phyloP scores from a whole-genome alignment of 192 early-diverging fungal genomes.

The Coemansia sp. region DNA sequence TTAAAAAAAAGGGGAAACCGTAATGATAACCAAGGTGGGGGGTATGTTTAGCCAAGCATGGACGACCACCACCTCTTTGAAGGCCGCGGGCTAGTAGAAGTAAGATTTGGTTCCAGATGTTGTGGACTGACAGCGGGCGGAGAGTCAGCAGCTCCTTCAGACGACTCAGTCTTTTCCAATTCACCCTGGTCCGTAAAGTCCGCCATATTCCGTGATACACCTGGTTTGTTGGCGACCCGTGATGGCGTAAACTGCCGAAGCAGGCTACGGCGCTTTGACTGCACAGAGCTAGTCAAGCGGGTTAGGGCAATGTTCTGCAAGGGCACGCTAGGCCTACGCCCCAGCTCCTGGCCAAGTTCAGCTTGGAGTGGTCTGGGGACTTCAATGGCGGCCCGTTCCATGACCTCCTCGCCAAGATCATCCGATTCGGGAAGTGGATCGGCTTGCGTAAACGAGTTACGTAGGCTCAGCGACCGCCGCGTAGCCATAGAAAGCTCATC shows the following conservation, averaged over 20 bases:
- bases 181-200: background rate
- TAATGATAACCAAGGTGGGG: background rate
- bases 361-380: background rate
- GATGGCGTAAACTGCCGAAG: constrained; percentile 29
- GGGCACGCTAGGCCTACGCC: background rate
- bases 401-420: background rate
- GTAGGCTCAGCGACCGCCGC: constrained; percentile 36
- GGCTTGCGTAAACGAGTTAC: constrained; percentile 25
- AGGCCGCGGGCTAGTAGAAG: background rate
- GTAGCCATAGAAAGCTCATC: constrained; percentile 37
- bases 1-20: background rate
- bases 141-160: background rate
- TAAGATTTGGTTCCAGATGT: background rate
- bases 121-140: background rate
- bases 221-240: background rate
- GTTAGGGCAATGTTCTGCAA: constrained; percentile 5
- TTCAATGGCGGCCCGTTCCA: background rate
- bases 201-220: background rate
- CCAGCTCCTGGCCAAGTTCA: background rate
- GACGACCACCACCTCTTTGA: constrained; percentile 39
- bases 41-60: constrained; percentile 14
- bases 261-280: constrained; percentile 30
- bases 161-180: background rate
- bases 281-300: constrained; percentile 1
- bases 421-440: constrained; percentile 42